These are phyloP conservation scores for Fusarium robinianum DNA, from an alignment of 2,329 filamentous ascomycete genomes.

Conservation along the genomic window DNA sequence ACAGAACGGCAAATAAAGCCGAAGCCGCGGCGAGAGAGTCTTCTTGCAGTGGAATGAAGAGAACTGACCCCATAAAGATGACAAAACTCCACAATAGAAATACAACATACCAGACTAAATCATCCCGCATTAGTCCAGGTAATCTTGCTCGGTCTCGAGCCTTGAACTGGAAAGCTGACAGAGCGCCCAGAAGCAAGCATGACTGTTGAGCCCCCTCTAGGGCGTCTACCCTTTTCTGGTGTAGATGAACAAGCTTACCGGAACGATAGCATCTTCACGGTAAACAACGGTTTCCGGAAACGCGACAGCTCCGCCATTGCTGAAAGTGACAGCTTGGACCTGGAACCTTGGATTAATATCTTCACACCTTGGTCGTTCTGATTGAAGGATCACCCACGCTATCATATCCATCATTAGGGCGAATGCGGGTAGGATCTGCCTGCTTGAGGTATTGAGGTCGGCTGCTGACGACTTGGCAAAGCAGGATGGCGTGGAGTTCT, in stretches of 20 bases:
- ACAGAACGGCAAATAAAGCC: too few relatives aligned
- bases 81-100: too few relatives aligned
- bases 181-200: too few relatives aligned
- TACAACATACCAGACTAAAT: too few relatives aligned
- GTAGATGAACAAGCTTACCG: slow-evolving; percentile 7
- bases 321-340: neutral
- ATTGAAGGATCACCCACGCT: neutral
- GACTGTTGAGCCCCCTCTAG: too few relatives aligned
- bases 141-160: too few relatives aligned
- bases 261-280: slow-evolving; percentile 15
- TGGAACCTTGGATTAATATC: neutral
- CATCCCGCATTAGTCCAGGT: too few relatives aligned
- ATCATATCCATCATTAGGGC: slow-evolving; percentile 2
- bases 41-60: too few relatives aligned
- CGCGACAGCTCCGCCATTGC: neutral
- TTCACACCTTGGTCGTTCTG: neutral
- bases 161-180: too few relatives aligned
- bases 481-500: neutral
- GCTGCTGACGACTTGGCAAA: slow-evolving; percentile 2
- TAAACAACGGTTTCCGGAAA: slow-evolving; percentile 14
- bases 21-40: too few relatives aligned
- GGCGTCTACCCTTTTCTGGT: slow-evolving; percentile 2
- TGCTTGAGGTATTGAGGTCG: neutral
- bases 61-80: too few relatives aligned
- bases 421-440: neutral